Conservation (phyloP, 2,329 filamentous ascomycete genomes). For the Chaetomium sp. region DNA sequence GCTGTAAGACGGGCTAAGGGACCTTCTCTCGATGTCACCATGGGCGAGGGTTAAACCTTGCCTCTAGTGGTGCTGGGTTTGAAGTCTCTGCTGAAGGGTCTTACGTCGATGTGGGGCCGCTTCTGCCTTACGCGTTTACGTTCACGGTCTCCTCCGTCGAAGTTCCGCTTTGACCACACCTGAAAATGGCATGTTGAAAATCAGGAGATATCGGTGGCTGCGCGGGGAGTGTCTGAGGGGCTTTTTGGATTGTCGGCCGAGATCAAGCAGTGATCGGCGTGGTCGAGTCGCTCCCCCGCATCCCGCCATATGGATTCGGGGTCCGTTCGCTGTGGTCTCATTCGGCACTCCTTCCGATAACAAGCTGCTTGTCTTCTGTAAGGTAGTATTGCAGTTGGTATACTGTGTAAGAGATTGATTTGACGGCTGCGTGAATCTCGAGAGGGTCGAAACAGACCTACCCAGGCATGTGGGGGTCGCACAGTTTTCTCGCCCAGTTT, state of each 20-base stretch:
- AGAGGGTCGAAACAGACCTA: neutral
- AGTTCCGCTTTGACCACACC: neutral
- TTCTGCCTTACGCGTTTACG: neutral
- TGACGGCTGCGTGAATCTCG: neutral
- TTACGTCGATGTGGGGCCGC: neutral
- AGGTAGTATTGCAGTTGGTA: too few relatives aligned
- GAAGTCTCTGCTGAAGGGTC: constrained; percentile 7
- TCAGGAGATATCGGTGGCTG: neutral
- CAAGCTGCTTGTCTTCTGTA: neutral
- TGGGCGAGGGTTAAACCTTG: neutral
- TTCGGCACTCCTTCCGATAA: constrained; percentile 5
- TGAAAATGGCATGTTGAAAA: neutral
- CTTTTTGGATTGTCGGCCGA: neutral
- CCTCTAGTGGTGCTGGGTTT: neutral
- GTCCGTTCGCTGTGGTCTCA: neutral
- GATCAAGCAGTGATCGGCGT: constrained; percentile 19
- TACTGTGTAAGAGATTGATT: constrained; percentile 5
- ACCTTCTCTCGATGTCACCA: neutral
- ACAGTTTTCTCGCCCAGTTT: neutral
- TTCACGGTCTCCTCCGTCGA: neutral
- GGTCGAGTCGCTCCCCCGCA: constrained; percentile 18
- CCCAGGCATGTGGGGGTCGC: neutral
- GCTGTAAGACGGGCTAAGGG: neutral
- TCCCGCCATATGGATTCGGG: neutral
- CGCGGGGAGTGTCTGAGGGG: neutral